Conservation (phyloP, 139 green algal genomes). For the Dunaliella sp. region DNA sequence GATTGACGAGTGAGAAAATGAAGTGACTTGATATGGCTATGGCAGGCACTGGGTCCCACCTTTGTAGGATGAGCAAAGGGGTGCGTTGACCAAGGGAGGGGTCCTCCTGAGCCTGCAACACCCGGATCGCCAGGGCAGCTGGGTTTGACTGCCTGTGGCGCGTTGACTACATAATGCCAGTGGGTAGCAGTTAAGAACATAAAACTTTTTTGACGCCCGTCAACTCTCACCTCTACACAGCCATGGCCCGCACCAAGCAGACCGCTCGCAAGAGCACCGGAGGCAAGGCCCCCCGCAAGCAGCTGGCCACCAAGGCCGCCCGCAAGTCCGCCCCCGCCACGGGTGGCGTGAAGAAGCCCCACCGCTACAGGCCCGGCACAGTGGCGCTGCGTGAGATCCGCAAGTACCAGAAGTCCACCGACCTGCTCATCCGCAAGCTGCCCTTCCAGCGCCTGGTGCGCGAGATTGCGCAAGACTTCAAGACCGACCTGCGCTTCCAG, state of each 20-base stretch:
- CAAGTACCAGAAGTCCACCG: conserved; percentile 94
- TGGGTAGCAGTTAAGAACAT: too few relatives aligned
- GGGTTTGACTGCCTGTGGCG: too few relatives aligned
- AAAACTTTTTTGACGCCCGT: too few relatives aligned
- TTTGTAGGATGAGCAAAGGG: too few relatives aligned
- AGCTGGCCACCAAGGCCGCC: conserved; percentile 90
- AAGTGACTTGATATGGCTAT: too few relatives aligned
- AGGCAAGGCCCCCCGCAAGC: conserved; percentile 81
- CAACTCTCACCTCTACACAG: too few relatives aligned
- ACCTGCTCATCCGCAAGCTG: conserved; percentile 94
- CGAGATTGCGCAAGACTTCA: conserved; percentile 99
- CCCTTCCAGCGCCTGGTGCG: conserved; percentile 96
- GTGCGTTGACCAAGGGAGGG: too few relatives aligned
- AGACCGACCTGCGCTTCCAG: conserved; percentile 96
- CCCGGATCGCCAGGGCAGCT: too few relatives aligned
- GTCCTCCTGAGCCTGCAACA: too few relatives aligned
- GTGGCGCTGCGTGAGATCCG: conserved; percentile 86
- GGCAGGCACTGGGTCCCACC: too few relatives aligned
- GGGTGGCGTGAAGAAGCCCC: not conserved
- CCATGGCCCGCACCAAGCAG: conserved; percentile 74
- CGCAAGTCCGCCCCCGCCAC: conserved; percentile 73
- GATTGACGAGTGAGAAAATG: too few relatives aligned
- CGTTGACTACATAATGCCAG: too few relatives aligned
- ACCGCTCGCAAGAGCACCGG: conserved; percentile 53
- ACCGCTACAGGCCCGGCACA: conserved; percentile 68